These are phyloP conservation scores for Boletus subparvulus DNA, from an alignment of 768 basidiomycete genomes.

Conservation along the genomic window DNA sequence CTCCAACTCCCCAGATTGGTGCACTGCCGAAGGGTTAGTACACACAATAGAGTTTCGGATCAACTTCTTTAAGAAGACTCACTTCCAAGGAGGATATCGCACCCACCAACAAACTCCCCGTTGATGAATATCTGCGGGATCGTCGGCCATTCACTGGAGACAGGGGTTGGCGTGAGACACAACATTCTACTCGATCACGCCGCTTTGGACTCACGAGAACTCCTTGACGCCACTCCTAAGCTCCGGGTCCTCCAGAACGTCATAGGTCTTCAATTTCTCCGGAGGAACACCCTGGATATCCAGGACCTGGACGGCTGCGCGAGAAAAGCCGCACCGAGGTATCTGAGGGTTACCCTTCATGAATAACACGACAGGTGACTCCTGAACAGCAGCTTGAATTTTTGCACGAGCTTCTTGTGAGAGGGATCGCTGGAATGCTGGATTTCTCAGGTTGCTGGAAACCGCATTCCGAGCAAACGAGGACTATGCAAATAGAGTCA, in stretches of 20 bases:
- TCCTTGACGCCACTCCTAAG: conserved; percentile 89
- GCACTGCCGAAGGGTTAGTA: conserved; percentile 61
- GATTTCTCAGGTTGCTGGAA: conserved; percentile 5
- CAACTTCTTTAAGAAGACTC: conserved; percentile 35
- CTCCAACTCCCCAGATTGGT: conserved; percentile 93
- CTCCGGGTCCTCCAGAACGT: conserved; percentile 85
- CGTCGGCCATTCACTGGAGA: conserved; percentile 90
- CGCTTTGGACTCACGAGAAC: conserved; percentile 77
- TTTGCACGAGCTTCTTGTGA: conserved; percentile 59
- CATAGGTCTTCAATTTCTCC: conserved; percentile 85
- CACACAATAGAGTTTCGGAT: not conserved
- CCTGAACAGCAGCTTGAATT: conserved; percentile 72
- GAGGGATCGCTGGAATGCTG: conserved; percentile 45
- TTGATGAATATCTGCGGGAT: conserved; percentile 94
- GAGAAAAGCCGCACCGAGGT: conserved; percentile 94
- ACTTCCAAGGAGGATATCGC: conserved; percentile 92
- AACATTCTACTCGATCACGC: not conserved
- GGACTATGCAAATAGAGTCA: conserved; percentile 6
- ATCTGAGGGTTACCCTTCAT: conserved; percentile 93
- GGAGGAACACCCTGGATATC: conserved; percentile 77
- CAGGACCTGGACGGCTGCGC: conserved; percentile 89
- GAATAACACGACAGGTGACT: conserved; percentile 87
- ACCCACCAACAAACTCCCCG: conserved; percentile 95
- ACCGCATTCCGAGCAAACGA: conserved; percentile 8
- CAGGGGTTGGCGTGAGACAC: not conserved